phyloP scores from a whole-genome alignment of 345 rosid species.

The Aurinia saxatilis region DNA sequence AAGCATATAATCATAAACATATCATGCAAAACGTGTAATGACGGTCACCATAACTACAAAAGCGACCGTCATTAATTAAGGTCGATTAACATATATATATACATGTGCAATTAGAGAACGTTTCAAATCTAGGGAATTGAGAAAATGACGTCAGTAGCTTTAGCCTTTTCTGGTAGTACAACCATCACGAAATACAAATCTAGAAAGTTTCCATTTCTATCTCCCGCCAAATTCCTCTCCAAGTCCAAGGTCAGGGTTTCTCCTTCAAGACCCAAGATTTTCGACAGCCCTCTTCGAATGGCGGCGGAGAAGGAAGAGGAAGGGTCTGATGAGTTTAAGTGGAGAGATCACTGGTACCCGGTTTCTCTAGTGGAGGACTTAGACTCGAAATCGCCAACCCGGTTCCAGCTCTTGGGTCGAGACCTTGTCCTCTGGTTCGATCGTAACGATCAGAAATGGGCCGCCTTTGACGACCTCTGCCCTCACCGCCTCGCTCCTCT shows the following conservation, averaged over 20 bases:
- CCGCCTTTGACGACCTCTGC: conserved; percentile 87
- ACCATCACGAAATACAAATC: conserved; percentile 19
- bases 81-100: too few species aligned
- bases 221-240: neutral
- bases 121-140: neutral
- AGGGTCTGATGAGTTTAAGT: conserved; percentile 65
- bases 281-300: conserved; percentile 32
- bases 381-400: conserved; percentile 67
- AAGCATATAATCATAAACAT: too few species aligned
- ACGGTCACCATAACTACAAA: too few species aligned
- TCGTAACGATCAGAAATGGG: conserved; percentile 53
- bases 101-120: too few species aligned
- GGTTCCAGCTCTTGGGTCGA: conserved; percentile 87
- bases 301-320: conserved; percentile 44
- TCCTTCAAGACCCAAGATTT: neutral
- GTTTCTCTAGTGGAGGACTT: conserved; percentile 84
- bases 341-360: conserved; percentile 99
- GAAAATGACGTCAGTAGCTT: conserved; percentile 23
- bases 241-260: neutral
- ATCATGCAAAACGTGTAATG: too few species aligned
- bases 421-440: conserved; percentile 94
- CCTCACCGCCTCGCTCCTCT: conserved; percentile 95
- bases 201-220: conserved; percentile 23
- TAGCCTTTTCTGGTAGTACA: conserved; percentile 18
- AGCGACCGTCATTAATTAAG: too few species aligned